Base-by-base conservation (phyloP, 1,284 basidiomycete species). In the Xerocomus alliaceus region DNA sequence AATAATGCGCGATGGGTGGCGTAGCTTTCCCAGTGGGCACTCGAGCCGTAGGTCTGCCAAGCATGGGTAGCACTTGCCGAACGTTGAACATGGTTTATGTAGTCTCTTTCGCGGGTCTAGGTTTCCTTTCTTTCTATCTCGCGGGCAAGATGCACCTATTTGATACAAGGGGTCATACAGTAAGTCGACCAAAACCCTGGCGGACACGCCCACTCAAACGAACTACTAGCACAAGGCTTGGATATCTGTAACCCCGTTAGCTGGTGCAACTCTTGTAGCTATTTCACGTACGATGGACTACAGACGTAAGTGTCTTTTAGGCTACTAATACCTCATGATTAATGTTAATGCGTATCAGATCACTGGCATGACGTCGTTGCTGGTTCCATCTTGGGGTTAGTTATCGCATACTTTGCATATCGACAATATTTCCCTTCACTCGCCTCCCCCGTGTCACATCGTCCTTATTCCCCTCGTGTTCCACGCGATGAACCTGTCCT, bases 21-120 rank as follows among this genome's bases (percentile, higher is more conserved):
- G 93, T 68, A 95, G 92, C 72, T 98, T 99, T 77, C 94, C 94
- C 7, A 95, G 92, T 53, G 97, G 97, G 0, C 97, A 98, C 78
- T 88, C 93, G 1, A 93, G 92, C 70, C 74, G 86, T 94, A 77
- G 45, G 85, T 81, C 39, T 10, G 22, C 26, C n/a, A 37, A 46
- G 13, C 22, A 45, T 53, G 17, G 28, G 37, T 46, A 13, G n/a
- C 26, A 39, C 9, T 8, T 22, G 18, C n/a, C 17, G 24, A 32
- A 51, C 9, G 52, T 47, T 61, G 58, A 73, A 28, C 34, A 32
- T 47, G 10, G 48, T 55, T 32, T 48, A 28, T 51, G 8, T 69
- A 93, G 93, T 96, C 54, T 92, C 94, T 0, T 98, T 96, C 72
- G 93, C 95, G 12, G 96, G 97, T 2, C 83, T 98, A 5, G 93